A percentile compares a stretch with the other conserved stretches of the same genome.
These are phyloP conservation scores for Elsinoe necatrix DNA, from an alignment of 2,329 filamentous ascomycete genomes.

Conservation along the genomic window DNA sequence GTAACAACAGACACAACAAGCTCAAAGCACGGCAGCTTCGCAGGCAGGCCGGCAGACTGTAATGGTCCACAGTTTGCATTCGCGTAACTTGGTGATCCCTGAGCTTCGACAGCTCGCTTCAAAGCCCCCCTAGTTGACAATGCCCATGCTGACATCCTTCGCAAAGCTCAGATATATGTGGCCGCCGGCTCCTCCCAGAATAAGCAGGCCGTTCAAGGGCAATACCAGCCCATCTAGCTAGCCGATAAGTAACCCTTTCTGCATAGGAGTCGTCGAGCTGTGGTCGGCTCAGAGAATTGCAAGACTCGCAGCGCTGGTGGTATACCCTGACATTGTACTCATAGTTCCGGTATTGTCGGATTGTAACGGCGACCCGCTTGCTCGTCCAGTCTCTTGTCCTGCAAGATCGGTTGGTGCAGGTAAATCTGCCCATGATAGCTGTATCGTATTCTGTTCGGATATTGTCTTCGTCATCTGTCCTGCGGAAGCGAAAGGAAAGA, in stretches of 20 bases:
- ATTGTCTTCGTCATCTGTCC: constrained; percentile 13
- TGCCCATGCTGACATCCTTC: neutral
- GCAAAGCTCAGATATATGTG: neutral
- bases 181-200: neutral
- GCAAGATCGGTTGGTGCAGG: constrained; percentile 31
- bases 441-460: constrained; percentile 29
- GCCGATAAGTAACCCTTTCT: constrained; percentile 5
- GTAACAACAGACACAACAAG: no score
- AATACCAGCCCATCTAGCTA: neutral
- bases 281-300: neutral
- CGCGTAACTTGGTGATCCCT: no score
- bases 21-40: no score
- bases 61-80: no score
- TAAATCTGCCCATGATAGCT: constrained; percentile 36
- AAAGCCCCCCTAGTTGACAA: neutral
- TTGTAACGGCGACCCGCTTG: constrained; percentile 35
- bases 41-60: no score
- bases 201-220: neutral
- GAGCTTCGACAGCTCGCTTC: no score
- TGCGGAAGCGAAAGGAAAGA: neutral
- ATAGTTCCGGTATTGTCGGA: constrained; percentile 31
- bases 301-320: constrained; percentile 25
- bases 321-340: constrained; percentile 39
- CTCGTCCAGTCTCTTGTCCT: constrained; percentile 31
- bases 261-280: neutral